Evolutionary conservation across 148 eudicot genomes (phyloP).

Genomic region (Suaeda aralocaspica): DNA sequence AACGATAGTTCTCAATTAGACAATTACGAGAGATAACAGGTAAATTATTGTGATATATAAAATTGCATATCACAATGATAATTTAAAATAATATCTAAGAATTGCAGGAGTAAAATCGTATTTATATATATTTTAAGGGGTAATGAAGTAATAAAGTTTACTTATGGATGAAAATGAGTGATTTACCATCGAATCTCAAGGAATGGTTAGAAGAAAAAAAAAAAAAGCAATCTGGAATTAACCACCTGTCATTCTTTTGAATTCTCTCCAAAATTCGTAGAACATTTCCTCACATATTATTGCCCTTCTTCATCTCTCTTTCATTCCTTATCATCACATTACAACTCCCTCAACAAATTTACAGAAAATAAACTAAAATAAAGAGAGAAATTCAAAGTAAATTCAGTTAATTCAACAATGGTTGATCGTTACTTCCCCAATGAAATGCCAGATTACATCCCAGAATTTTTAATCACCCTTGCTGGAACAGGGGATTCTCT

Average conservation of each 20-base stretch:
- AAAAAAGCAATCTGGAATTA: not conserved
- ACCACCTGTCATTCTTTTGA: constrained; percentile 14
- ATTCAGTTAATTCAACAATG: constrained; percentile 30
- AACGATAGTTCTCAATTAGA: too few relatives aligned
- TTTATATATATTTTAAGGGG: too few relatives aligned
- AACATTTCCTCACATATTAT: not conserved
- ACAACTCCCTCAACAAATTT: too few relatives aligned
- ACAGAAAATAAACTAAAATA: too few relatives aligned
- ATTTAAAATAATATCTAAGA: too few relatives aligned
- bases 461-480: constrained; percentile 28
- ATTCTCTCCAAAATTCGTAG: constrained; percentile 4
- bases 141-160: too few relatives aligned
- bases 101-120: too few relatives aligned
- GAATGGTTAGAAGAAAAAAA: not conserved
- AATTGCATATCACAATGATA: too few relatives aligned
- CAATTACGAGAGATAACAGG: too few relatives aligned
- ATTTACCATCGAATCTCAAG: not conserved
- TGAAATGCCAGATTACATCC: constrained; percentile 51
- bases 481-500: constrained; percentile 38
- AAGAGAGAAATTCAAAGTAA: not conserved
- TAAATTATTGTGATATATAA: too few relatives aligned
- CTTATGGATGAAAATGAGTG: too few relatives aligned
- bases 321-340: not conserved
- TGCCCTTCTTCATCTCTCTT: not conserved
- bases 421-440: constrained; percentile 81